Evolutionary conservation across 306 rosid genomes (phyloP), one percentile per base, ranked within the genome.

Genomic region (Malus fusca): DNA sequence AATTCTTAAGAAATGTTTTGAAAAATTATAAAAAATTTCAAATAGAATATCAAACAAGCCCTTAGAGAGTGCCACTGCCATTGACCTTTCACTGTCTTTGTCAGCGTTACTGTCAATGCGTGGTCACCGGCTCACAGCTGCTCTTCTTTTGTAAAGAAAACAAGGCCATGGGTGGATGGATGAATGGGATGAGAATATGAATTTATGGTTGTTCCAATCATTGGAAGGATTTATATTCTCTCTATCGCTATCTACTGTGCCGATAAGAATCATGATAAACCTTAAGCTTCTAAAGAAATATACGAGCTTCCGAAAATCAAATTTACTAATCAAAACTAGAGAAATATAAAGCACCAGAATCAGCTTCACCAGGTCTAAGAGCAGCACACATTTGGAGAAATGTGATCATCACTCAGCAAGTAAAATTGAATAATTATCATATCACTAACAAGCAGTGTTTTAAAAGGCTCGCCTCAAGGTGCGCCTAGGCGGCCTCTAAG

Each of bases 181-280:
- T 63, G 28, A 82, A 66, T 30, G 73, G 75, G 77, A 76, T 63
- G 81, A 81, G 88, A 87, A 88, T 79, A 74, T 75, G 51, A 70
- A 23, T 59, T 60, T 71, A 75, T 68, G 72, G 66, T 73, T 48
- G 61, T 68, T 68, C 72, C 66, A 56, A 69, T 83, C 71, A 85
- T 77, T 72, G 74, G 77, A 59, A 80, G 48, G 84, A 55, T 60
- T 79, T 62, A 75, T 80, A 87, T 84, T 83, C 92, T 70, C 76
- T 62, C 75, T 64, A 74, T 69, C 85, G n/a, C 30, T 55, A 43
- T 74, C 33, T 65, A 79, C 64, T 76, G 73, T 79, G 79, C 59
- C 25, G 91, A 87, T 86, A 86, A 86, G 93, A 87, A 83, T 83
- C 83, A 58, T 78, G 90, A 87, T 58, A 55, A 75, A 66, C 80